phyloP scores from a whole-genome alignment of 148 eudicot genomes.

The Silene uniflora region DNA sequence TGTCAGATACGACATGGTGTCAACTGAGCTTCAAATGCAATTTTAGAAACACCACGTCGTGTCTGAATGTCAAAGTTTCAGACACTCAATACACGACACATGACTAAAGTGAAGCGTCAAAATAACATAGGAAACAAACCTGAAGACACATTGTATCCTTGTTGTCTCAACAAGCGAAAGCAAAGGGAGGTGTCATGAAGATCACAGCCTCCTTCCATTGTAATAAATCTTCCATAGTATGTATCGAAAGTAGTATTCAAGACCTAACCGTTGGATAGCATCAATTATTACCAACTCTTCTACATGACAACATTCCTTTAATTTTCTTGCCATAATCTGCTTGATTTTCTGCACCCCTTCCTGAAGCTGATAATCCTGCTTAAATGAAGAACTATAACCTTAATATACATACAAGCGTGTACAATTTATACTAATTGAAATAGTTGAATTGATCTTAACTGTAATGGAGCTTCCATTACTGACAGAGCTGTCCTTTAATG shows the following conservation, averaged over 20 bases:
- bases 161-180: conserved; percentile 50
- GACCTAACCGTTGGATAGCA: conserved; percentile 28
- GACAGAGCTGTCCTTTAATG: background rate
- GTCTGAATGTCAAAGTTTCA: too few species aligned
- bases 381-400: background rate
- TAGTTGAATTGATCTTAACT: background rate
- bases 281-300: conserved; percentile 26
- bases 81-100: too few species aligned
- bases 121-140: conserved; percentile 22
- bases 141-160: conserved; percentile 36
- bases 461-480: background rate
- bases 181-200: conserved; percentile 38
- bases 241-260: conserved; percentile 35
- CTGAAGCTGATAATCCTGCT: conserved; percentile 3
- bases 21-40: too few species aligned
- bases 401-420: background rate
- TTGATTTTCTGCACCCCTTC: conserved; percentile 3
- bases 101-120: background rate
- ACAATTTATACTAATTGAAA: too few species aligned
- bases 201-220: background rate
- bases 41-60: too few species aligned
- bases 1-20: too few species aligned
- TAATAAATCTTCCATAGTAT: background rate
- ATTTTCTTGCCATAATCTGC: background rate
- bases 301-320: background rate